Evolutionary conservation across 1,139 yeast species (phyloP).

Genomic region (Protomyces inouyei): DNA sequence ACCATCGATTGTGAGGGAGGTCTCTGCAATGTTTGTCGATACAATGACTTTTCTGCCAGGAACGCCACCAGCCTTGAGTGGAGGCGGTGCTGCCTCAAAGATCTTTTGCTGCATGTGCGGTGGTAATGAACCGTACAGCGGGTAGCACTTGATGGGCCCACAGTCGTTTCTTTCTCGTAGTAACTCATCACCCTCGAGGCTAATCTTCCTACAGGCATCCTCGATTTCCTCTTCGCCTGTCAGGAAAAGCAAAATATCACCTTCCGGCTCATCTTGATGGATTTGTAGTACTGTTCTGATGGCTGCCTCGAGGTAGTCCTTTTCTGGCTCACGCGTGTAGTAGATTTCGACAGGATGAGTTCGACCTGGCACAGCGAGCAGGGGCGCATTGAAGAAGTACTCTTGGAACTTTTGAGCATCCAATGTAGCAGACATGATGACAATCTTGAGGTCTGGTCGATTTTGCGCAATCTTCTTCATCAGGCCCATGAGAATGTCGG

Average conservation of each 20-base stretch:
- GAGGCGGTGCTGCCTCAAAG: constrained; percentile 80
- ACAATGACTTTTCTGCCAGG: constrained; percentile 92
- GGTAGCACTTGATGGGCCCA: constrained; percentile 86
- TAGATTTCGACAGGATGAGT: constrained; percentile 96
- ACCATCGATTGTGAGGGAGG: constrained; percentile 96
- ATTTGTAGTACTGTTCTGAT: constrained; percentile 91
- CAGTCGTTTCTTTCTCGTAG: constrained; percentile 72
- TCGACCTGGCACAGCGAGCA: constrained; percentile 95
- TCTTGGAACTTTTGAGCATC: constrained; percentile 94
- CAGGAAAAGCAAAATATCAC: constrained; percentile 80
- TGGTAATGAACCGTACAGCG: constrained; percentile 91
- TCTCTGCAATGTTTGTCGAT: constrained; percentile 96
- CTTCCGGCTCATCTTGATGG: constrained; percentile 92
- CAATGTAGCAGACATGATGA: constrained; percentile 95
- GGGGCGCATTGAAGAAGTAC: constrained; percentile 86
- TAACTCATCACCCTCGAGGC: constrained; percentile 81
- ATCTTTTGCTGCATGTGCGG: constrained; percentile 92
- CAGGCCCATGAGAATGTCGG: constrained; percentile 95
- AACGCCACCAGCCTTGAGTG: constrained; percentile 59
- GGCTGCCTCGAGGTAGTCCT: constrained; percentile 91
- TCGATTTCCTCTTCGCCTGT: constrained; percentile 99
- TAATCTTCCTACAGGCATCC: constrained; percentile 86
- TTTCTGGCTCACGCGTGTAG: constrained; percentile 93
- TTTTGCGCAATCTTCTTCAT: constrained; percentile 72
- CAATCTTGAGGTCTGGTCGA: constrained; percentile 83